These are phyloP conservation scores for Colletotrichum noveboracense DNA, from an alignment of 2,329 filamentous ascomycete genomes.

Conservation along the genomic window DNA sequence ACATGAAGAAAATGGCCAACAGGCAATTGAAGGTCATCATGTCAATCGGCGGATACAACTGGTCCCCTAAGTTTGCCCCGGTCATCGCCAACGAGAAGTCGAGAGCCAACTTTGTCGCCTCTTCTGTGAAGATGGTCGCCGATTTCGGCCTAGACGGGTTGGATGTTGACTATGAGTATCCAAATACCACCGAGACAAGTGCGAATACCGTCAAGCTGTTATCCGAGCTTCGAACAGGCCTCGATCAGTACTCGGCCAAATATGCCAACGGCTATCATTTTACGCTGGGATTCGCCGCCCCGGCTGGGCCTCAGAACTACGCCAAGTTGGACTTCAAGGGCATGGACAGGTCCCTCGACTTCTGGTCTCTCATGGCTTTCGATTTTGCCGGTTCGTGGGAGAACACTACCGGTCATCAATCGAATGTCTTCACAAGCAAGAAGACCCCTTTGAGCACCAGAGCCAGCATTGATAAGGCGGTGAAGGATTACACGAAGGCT, in stretches of 20 bases:
- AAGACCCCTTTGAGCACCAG: conserved; percentile 64
- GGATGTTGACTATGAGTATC: conserved; percentile 48
- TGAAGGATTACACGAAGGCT: conserved; percentile 64
- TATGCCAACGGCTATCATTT: conserved; percentile 51
- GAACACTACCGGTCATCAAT: conserved; percentile 65
- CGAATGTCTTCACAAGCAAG: conserved; percentile 67
- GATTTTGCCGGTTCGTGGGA: conserved; percentile 76
- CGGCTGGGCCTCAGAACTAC: conserved; percentile 55
- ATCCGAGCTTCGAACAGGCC: conserved; percentile 43
- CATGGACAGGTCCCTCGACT: conserved; percentile 62
- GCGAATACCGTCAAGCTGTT: conserved; percentile 46
- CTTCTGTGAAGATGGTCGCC: conserved; percentile 71
- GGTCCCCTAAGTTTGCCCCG: conserved; percentile 75
- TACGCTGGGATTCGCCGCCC: conserved; percentile 53
- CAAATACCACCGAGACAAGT: conserved; percentile 39
- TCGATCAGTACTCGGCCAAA: conserved; percentile 45
- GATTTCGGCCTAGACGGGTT: conserved; percentile 70
- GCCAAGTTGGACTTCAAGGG: conserved; percentile 51
- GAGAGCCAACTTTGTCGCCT: conserved; percentile 70
- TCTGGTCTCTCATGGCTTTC: conserved; percentile 71
- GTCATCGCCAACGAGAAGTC: conserved; percentile 67
- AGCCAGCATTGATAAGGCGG: conserved; percentile 69
- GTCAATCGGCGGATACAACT: conserved; percentile 86
- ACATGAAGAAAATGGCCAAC: conserved; percentile 77
- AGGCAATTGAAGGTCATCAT: conserved; percentile 79